Evolutionary conservation across 495 filamentous ascomycete species (phyloP).

Genomic region (Halenospora varia): DNA sequence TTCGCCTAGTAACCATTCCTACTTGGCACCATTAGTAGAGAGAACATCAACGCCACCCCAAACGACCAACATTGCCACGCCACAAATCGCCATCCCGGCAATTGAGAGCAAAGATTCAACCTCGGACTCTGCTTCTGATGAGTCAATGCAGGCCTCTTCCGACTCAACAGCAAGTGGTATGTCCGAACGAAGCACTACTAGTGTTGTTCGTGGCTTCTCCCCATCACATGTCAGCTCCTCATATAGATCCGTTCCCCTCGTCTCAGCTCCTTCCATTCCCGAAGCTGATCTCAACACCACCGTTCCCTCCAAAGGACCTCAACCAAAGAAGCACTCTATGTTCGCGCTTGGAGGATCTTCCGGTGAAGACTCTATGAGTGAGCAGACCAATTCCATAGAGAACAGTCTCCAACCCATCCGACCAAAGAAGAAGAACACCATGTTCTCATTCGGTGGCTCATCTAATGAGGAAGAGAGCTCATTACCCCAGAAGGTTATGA

Average conservation of each 20-base stretch:
- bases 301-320: conserved; percentile 38
- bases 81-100: conserved; percentile 4
- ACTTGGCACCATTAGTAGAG: conserved; percentile 16
- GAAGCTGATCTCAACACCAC: conserved; percentile 22
- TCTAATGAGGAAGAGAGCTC: conserved; percentile 81
- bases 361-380: conserved; percentile 39
- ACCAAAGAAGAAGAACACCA: conserved; percentile 57
- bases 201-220: conserved; percentile 83
- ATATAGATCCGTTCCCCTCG: conserved; percentile 50
- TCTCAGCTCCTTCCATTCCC: conserved; percentile 44
- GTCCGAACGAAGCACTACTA: conserved; percentile 55
- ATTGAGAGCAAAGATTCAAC: conserved; percentile 5
- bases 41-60: background rate
- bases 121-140: conserved; percentile 9
- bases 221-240: conserved; percentile 72
- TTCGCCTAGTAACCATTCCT: conserved; percentile 14
- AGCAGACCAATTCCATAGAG: conserved; percentile 40
- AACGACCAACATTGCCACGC: background rate
- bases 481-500: conserved; percentile 61
- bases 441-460: conserved; percentile 78
- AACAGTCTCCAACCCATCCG: conserved; percentile 39
- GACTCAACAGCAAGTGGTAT: conserved; percentile 20
- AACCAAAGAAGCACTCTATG: conserved; percentile 44
- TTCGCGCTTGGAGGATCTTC: conserved; percentile 55
- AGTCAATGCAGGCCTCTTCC: conserved; percentile 9